Evolutionary conservation across 768 basidiomycete species (phyloP).

Genomic region (Calvatia gigantea): DNA sequence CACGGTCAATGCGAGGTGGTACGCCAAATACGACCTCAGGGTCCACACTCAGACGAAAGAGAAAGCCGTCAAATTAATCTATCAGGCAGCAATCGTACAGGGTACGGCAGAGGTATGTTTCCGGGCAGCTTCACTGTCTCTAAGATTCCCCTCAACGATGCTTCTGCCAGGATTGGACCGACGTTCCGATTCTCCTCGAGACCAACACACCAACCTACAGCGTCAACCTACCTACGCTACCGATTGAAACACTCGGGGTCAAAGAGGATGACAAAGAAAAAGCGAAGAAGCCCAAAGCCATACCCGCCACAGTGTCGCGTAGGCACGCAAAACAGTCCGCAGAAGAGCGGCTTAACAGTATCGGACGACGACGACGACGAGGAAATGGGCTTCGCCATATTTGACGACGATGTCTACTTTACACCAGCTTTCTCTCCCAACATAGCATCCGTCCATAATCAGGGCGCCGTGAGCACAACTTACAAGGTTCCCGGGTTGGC

Average conservation of each 20-base stretch:
- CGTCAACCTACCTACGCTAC: too few relatives aligned
- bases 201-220: slow-evolving; percentile 36
- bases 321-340: too few relatives aligned
- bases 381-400: slow-evolving; percentile 9
- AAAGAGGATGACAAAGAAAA: too few relatives aligned
- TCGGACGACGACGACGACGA: too few relatives aligned
- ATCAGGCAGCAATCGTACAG: slow-evolving; percentile 38
- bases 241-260: too few relatives aligned
- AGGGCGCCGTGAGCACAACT: slow-evolving; percentile 28
- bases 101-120: slow-evolving; percentile 34
- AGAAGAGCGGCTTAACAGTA: too few relatives aligned
- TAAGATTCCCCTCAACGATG: background rate
- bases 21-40: slow-evolving; percentile 34
- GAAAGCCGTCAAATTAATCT: slow-evolving; percentile 28
- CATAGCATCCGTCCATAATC: slow-evolving; percentile 18
- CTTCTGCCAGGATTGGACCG: slow-evolving; percentile 29
- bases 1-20: slow-evolving; percentile 29
- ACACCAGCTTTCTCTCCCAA: background rate
- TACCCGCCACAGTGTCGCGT: too few relatives aligned
- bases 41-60: slow-evolving; percentile 33
- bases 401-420: slow-evolving; percentile 6
- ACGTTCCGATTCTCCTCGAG: slow-evolving; percentile 35
- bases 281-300: too few relatives aligned
- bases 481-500: slow-evolving; percentile 30
- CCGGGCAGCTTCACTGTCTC: background rate